Percentiles rank a stretch among this genome's conserved stretches.
Evolutionary conservation across 192 early-diverging fungal species (phyloP).

Genomic region (Podila epicladia): DNA sequence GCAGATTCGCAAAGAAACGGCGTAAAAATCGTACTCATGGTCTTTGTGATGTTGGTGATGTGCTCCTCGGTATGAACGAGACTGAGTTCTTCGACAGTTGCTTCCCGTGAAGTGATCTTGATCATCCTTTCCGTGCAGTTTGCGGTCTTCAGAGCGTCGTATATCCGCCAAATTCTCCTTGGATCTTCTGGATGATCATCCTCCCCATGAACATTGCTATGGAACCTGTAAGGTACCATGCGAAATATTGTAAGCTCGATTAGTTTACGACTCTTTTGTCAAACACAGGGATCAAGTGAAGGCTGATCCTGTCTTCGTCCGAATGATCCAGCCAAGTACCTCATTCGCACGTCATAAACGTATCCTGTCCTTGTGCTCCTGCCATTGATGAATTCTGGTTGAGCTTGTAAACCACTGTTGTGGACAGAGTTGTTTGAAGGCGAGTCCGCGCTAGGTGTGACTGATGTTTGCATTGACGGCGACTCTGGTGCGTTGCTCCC

Average conservation of each 20-base stretch:
- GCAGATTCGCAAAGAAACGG: neutral
- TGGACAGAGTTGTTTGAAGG: neutral
- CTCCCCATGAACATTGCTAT: constrained; percentile 63
- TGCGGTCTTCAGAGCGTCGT: constrained; percentile 57
- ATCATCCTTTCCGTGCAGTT: constrained; percentile 58
- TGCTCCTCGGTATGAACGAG: constrained; percentile 64
- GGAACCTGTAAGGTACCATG: constrained; percentile 51
- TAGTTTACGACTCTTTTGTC: too few relatives aligned
- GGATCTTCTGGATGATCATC: constrained; percentile 83
- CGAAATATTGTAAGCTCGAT: neutral
- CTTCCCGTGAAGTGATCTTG: constrained; percentile 55
- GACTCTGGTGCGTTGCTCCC: neutral
- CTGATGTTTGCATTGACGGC: neutral
- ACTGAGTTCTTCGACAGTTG: constrained; percentile 57
- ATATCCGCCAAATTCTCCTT: constrained; percentile 74
- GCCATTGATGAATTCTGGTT: constrained; percentile 29
- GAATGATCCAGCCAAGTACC: constrained; percentile 11
- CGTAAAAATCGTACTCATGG: constrained; percentile 39
- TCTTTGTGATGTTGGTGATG: constrained; percentile 54
- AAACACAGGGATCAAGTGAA: too few relatives aligned
- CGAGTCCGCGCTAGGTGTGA: neutral
- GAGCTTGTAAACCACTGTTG: constrained; percentile 6
- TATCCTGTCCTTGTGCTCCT: constrained; percentile 49
- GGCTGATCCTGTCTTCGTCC: too few relatives aligned
- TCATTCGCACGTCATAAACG: constrained; percentile 47